These are phyloP conservation scores for Fomitopsis betulina DNA, from an alignment of 1,284 basidiomycete genomes.

Conservation along the genomic window DNA sequence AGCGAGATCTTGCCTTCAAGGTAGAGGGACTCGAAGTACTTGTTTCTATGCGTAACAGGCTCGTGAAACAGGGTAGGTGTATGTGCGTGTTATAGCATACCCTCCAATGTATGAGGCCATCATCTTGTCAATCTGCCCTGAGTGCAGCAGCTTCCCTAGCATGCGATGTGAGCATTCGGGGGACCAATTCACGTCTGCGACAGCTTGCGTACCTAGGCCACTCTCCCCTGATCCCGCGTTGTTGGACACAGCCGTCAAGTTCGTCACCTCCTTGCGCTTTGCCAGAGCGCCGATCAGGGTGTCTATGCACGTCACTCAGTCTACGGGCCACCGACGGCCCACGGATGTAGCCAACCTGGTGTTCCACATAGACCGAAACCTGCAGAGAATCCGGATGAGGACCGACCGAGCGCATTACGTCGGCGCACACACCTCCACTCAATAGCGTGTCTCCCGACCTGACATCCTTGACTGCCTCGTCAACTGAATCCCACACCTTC, in stretches of 20 bases:
- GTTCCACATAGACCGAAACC: slow-evolving; percentile 80
- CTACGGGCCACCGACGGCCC: not conserved
- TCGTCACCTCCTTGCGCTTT: slow-evolving; percentile 65
- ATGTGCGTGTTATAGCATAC: slow-evolving; percentile 66
- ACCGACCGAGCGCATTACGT: too few species aligned
- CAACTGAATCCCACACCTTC: slow-evolving; percentile 51
- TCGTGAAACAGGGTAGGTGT: slow-evolving; percentile 75
- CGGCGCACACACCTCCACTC: slow-evolving; percentile 63
- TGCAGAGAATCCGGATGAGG: slow-evolving; percentile 25
- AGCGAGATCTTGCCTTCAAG: slow-evolving; percentile 78
- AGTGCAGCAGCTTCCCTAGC: slow-evolving; percentile 73
- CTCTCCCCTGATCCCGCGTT: slow-evolving; percentile 80
- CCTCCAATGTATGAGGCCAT: slow-evolving; percentile 88
- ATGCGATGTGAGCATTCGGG: not conserved
- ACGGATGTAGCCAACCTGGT: slow-evolving; percentile 43
- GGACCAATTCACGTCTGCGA: too few species aligned
- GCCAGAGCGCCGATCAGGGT: slow-evolving; percentile 82
- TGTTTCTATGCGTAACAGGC: slow-evolving; percentile 66
- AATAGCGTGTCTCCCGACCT: slow-evolving; percentile 66
- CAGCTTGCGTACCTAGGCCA: slow-evolving; percentile 66
- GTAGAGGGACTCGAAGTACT: slow-evolving; percentile 74
- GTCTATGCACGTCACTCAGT: slow-evolving; percentile 37
- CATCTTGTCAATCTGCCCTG: slow-evolving; percentile 79
- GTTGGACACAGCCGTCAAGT: slow-evolving; percentile 85
- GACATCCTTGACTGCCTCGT: slow-evolving; percentile 53